phyloP scores from a whole-genome alignment of 2,329 filamentous ascomycete genomes.

The Hypoxylon sp. region DNA sequence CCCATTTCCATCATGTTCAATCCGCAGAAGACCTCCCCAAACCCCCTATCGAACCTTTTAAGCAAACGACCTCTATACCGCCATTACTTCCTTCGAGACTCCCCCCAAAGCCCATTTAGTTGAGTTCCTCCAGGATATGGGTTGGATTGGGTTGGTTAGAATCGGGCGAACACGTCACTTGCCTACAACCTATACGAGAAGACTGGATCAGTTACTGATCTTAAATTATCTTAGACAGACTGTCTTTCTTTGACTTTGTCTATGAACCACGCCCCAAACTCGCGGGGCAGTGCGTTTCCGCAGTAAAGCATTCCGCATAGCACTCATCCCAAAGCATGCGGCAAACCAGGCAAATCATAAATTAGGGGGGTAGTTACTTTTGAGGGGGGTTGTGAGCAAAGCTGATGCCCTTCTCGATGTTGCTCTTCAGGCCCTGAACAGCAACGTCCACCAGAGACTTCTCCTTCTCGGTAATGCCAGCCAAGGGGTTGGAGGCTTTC shows the following conservation, averaged over 20 bases:
- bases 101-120: neutral
- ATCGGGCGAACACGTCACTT: slow-evolving; percentile 37
- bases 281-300: slow-evolving; percentile 30
- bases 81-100: slow-evolving; percentile 5
- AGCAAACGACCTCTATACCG: neutral
- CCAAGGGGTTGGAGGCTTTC: slow-evolving; percentile 84
- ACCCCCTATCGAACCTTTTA: neutral
- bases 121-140: no score
- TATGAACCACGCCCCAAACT: slow-evolving; percentile 40
- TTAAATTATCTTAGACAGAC: slow-evolving; percentile 33
- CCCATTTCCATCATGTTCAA: slow-evolving; percentile 6
- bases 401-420: slow-evolving; percentile 92
- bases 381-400: slow-evolving; percentile 88
- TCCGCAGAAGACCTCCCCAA: neutral
- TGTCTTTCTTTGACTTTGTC: slow-evolving; percentile 33
- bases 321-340: slow-evolving; percentile 16
- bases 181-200: slow-evolving; percentile 46
- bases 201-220: slow-evolving; percentile 44
- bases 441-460: slow-evolving; percentile 82
- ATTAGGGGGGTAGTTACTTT: slow-evolving; percentile 71
- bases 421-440: slow-evolving; percentile 83
- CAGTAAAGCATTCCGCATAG: slow-evolving; percentile 37
- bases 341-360: slow-evolving; percentile 32
- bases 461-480: slow-evolving; percentile 82
- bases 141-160: slow-evolving; percentile 11